Base-by-base conservation (phyloP, 805 yeast genomes). In the Torulaspora franciscae region DNA sequence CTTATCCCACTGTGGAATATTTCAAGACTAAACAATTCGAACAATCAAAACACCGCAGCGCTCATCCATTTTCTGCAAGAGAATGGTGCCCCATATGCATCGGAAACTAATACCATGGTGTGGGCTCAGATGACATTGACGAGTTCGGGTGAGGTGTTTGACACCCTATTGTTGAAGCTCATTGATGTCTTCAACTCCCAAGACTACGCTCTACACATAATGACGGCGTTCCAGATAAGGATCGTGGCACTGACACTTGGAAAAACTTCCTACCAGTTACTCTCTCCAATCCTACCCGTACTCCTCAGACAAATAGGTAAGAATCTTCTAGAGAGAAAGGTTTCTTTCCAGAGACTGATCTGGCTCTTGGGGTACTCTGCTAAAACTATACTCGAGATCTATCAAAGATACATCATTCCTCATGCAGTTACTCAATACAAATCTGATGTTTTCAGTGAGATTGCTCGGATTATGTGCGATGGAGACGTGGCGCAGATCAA, bases 211-310 rank as follows among this genome's bases (percentile, higher is more conserved):
- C 49, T 54, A 19, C 80, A 79, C 49, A 76, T 81, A 0, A 79
- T 86, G 53, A 68, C 85, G 53, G 88, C 88, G 0, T 79, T 80
- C 50, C 82, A 81, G 45, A 66, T 91, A 3, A 66, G 77, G 17
- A 66, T 73, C 27, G 72, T 85, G 9, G 83, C 96, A 0, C 55
- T 66, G 13, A 69, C 77, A 1, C 76, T 77, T 52, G 64, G 70
- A 1, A 66, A 76, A 28, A 78, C 95, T 0, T 82, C 95, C 0
- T 89, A 91, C 77, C 86, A 84, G 59, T 65, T 91, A 10, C 68
- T 88, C 15, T 79, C 85, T 6, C 95, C 96, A 0, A 85, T 79
- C 49, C 73, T 93, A 55, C 89, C 91, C 2, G 75, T 81, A 28
- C 70, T 89, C 6, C 76, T 90, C 30, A 75, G 79, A 34, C 74